A percentile compares a stretch with the other conserved stretches of the same genome.
These are phyloP conservation scores for Poa pratensis DNA, from an alignment of 176 grass and related monocot genomes.

Conservation along the genomic window DNA sequence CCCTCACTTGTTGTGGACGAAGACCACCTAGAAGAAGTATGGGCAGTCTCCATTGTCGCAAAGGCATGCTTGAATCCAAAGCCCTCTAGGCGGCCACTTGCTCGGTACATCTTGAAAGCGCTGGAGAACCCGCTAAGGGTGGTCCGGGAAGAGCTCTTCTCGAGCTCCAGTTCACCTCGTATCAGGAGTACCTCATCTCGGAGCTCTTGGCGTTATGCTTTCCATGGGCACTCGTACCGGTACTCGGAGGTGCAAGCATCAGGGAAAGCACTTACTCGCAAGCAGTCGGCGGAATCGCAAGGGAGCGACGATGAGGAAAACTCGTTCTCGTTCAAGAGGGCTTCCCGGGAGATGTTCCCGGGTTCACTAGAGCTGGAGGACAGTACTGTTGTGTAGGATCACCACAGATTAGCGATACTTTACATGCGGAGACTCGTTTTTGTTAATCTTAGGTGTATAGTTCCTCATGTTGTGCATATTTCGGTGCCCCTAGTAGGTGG, in stretches of 20 bases:
- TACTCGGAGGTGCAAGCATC: slow-evolving; percentile 46
- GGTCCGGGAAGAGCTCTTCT: slow-evolving; percentile 62
- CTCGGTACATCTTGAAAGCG: slow-evolving; percentile 75
- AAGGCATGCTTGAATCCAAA: slow-evolving; percentile 85
- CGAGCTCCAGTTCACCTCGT: slow-evolving; percentile 46
- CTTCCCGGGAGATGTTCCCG: slow-evolving; percentile 54
- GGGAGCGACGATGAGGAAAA: slow-evolving; percentile 41
- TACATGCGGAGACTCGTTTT: background rate
- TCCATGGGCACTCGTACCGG: slow-evolving; percentile 53
- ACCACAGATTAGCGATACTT: slow-evolving; percentile 37
- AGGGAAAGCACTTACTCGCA: slow-evolving; percentile 27
- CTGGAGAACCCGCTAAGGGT: slow-evolving; percentile 79
- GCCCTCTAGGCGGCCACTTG: slow-evolving; percentile 66
- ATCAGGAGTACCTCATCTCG: slow-evolving; percentile 58
- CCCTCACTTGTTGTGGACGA: slow-evolving; percentile 76
- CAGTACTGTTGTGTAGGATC: slow-evolving; percentile 40
- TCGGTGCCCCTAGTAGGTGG: slow-evolving; percentile 25
- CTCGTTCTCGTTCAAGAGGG: slow-evolving; percentile 62
- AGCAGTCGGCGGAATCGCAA: slow-evolving; percentile 47
- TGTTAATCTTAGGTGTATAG: slow-evolving; percentile 19
- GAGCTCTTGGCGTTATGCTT: slow-evolving; percentile 70
- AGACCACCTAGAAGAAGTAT: slow-evolving; percentile 91
- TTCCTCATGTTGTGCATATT: slow-evolving; percentile 38
- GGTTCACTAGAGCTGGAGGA: slow-evolving; percentile 58
- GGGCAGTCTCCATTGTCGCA: slow-evolving; percentile 79